phyloP scores from a whole-genome alignment of 2,329 filamentous ascomycete genomes.

The Colletotrichum caudatum region DNA sequence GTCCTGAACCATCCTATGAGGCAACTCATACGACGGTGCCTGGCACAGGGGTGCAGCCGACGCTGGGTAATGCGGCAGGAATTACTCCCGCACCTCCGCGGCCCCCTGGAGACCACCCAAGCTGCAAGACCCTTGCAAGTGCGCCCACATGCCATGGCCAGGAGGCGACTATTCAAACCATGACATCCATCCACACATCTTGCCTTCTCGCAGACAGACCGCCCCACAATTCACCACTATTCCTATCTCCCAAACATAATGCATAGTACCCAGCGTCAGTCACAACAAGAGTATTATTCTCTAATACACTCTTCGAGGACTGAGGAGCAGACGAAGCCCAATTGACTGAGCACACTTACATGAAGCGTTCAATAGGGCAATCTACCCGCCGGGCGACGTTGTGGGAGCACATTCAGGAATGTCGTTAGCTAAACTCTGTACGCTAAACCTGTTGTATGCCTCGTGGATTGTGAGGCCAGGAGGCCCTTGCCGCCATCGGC shows the following conservation, averaged over 20 bases:
- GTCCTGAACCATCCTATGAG: slow-evolving; percentile 20
- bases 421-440: background rate
- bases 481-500: slow-evolving; percentile 1
- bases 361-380: background rate
- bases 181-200: slow-evolving; percentile 21
- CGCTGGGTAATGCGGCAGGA: slow-evolving; percentile 29
- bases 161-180: slow-evolving; percentile 1
- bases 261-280: background rate
- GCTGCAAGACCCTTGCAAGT: slow-evolving; percentile 17
- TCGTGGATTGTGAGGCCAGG: background rate
- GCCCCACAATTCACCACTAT: slow-evolving; percentile 30
- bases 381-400: background rate
- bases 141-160: slow-evolving; percentile 22
- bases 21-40: slow-evolving; percentile 24
- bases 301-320: background rate
- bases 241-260: background rate
- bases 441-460: background rate
- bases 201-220: slow-evolving; percentile 1
- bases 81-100: slow-evolving; percentile 36
- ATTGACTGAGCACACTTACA: background rate
- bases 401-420: background rate
- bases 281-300: background rate
- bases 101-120: slow-evolving; percentile 27
- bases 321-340: background rate
- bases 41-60: slow-evolving; percentile 32